These are phyloP conservation scores for Sutorius australiensis DNA, from an alignment of 768 basidiomycete genomes.

Conservation along the genomic window DNA sequence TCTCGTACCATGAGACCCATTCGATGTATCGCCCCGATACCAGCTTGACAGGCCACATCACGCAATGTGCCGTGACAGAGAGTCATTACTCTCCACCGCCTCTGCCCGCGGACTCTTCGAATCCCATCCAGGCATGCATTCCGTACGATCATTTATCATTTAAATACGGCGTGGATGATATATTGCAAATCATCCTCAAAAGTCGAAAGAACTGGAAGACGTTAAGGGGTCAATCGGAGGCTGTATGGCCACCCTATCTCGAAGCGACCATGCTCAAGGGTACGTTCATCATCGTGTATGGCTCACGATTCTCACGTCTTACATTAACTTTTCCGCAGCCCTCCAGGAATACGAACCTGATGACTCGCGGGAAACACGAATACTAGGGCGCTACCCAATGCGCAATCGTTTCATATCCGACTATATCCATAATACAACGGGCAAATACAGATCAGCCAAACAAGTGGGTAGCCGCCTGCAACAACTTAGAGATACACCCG, in stretches of 20 bases:
- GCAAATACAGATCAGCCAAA: slow-evolving; percentile 68
- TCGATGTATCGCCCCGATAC: slow-evolving; percentile 15
- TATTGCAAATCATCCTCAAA: slow-evolving; percentile 62
- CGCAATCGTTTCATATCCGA: slow-evolving; percentile 79
- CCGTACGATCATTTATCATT: slow-evolving; percentile 12
- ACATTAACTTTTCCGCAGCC: slow-evolving; percentile 39
- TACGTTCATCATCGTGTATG: slow-evolving; percentile 25
- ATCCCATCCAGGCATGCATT: slow-evolving; percentile 5
- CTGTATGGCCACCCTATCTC: slow-evolving; percentile 77
- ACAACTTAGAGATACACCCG: slow-evolving; percentile 70
- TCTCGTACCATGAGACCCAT: slow-evolving; percentile 2
- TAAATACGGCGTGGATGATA: slow-evolving; percentile 39
- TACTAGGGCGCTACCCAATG: slow-evolving; percentile 73
- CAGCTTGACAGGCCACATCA: slow-evolving; percentile 4
- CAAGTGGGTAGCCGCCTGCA: slow-evolving; percentile 80
- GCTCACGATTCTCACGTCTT: slow-evolving; percentile 18
- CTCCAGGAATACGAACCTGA: slow-evolving; percentile 68
- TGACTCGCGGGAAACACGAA: slow-evolving; percentile 67
- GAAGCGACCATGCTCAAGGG: slow-evolving; percentile 78
- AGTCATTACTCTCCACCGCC: neutral
- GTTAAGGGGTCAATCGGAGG: slow-evolving; percentile 58
- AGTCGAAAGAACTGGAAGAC: slow-evolving; percentile 77
- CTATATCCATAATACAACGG: slow-evolving; percentile 66
- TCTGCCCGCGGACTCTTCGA: slow-evolving; percentile 4
- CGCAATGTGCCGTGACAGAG: neutral